Evolutionary conservation across 345 rosid species (phyloP).

Genomic region (Citrus glauca): DNA sequence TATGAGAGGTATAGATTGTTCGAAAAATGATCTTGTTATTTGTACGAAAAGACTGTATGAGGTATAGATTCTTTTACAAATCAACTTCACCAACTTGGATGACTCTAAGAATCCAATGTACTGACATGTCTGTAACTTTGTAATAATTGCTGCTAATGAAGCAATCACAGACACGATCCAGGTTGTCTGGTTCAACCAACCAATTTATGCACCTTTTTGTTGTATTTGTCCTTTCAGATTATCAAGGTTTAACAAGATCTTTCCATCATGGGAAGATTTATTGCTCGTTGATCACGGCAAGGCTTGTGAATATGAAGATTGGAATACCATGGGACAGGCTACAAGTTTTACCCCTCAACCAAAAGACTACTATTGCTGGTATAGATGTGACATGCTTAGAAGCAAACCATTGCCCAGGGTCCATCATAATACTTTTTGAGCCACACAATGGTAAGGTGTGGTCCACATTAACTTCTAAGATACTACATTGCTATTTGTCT

Average conservation of each 20-base stretch:
- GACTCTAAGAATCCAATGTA: background rate
- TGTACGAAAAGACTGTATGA: background rate
- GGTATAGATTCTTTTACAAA: too few species aligned
- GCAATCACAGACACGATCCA: background rate
- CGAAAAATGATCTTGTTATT: background rate
- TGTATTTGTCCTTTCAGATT: conserved; percentile 52
- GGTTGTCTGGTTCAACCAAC: too few species aligned
- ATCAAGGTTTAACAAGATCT: conserved; percentile 90
- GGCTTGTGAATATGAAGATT: conserved; percentile 77
- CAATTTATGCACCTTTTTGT: background rate
- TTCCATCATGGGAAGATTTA: conserved; percentile 88
- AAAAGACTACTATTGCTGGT: conserved; percentile 63
- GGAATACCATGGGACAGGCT: conserved; percentile 86
- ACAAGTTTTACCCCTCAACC: conserved; percentile 65
- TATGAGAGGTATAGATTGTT: background rate
- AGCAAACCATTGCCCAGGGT: conserved; percentile 96
- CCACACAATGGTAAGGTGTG: conserved; percentile 91
- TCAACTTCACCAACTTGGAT: background rate
- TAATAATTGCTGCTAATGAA: background rate
- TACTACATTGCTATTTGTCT: background rate
- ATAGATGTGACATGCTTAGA: conserved; percentile 75
- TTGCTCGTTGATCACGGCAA: conserved; percentile 84
- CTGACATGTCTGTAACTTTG: background rate
- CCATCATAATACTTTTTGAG: conserved; percentile 78
- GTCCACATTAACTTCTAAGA: conserved; percentile 18